phyloP scores from a whole-genome alignment of 768 basidiomycete species.

The Collybiopsis luxurians region DNA sequence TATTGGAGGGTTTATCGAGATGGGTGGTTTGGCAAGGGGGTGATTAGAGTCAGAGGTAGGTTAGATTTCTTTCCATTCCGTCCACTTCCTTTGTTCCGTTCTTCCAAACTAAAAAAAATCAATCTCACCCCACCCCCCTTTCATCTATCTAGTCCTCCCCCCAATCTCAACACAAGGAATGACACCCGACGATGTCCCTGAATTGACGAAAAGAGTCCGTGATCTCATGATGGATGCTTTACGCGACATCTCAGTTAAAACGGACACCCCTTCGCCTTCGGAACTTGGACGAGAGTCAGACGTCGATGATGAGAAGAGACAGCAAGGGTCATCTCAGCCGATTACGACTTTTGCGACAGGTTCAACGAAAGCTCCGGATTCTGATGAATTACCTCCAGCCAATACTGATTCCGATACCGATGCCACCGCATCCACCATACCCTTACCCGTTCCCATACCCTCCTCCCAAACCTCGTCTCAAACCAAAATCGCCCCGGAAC shows the following conservation, averaged over 20 bases:
- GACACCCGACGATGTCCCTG: conserved; percentile 64
- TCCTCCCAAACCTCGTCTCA: too few relatives aligned
- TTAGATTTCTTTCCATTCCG: conserved; percentile 6
- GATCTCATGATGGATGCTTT: conserved; percentile 79
- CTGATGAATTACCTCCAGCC: too few relatives aligned
- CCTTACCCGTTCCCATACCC: too few relatives aligned
- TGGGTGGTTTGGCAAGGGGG: conserved; percentile 72
- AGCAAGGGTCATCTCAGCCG: too few relatives aligned
- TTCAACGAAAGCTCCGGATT: too few relatives aligned
- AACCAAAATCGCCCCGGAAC: too few relatives aligned
- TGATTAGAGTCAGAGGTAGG: conserved; percentile 80
- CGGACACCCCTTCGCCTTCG: conserved; percentile 15
- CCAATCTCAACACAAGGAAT: conserved; percentile 77
- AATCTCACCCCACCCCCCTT: background rate
- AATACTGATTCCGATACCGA: background rate
- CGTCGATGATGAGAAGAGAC: too few relatives aligned
- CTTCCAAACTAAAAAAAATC: too few relatives aligned
- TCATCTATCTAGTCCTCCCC: conserved; percentile 67
- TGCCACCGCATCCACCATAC: background rate
- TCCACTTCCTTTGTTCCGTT: too few relatives aligned
- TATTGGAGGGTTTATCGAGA: conserved; percentile 86
- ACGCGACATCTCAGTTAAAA: conserved; percentile 68
- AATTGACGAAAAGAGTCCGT: conserved; percentile 64
- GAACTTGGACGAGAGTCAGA: background rate
- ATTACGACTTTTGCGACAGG: too few relatives aligned